Evolutionary conservation across 148 eudicot genomes (phyloP).

Genomic region (Camellia granthamiana): DNA sequence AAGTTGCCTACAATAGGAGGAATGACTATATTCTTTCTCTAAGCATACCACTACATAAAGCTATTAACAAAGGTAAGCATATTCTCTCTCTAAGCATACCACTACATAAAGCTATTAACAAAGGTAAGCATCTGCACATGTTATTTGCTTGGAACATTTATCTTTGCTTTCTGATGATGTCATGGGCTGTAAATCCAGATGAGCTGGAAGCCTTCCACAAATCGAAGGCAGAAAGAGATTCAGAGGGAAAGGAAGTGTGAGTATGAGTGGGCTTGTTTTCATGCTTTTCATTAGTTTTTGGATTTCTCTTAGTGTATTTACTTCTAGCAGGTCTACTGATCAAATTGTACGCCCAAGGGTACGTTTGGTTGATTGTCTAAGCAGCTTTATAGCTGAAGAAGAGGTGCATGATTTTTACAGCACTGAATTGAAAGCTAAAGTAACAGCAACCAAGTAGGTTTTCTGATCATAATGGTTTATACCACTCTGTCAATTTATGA

Average conservation of each 20-base stretch:
- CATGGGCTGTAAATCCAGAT: constrained; percentile 43
- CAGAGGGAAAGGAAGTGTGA: constrained; percentile 69
- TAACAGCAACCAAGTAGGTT: constrained; percentile 87
- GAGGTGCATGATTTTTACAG: constrained; percentile 93
- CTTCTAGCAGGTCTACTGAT: constrained; percentile 49
- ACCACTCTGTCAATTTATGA: neutral
- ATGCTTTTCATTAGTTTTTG: constrained; percentile 11
- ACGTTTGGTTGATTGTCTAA: constrained; percentile 71
- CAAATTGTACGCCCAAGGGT: constrained; percentile 97
- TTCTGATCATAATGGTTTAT: constrained; percentile 7
- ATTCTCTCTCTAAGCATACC: constrained; percentile 86
- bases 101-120: constrained; percentile 71
- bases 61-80: constrained; percentile 73
- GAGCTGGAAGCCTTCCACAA: constrained; percentile 66
- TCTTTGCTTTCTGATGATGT: constrained; percentile 13
- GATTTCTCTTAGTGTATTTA: constrained; percentile 12
- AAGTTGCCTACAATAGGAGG: constrained; percentile 83
- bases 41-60: constrained; percentile 74
- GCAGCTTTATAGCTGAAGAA: constrained; percentile 76
- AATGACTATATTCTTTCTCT: constrained; percentile 81
- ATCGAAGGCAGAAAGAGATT: constrained; percentile 50
- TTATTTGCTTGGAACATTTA: constrained; percentile 1
- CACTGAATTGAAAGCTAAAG: constrained; percentile 71
- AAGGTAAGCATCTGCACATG: constrained; percentile 41
- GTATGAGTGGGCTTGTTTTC: constrained; percentile 25